phyloP scores from a whole-genome alignment of 2,329 filamentous ascomycete species.

The Cladorrhinum sp. region DNA sequence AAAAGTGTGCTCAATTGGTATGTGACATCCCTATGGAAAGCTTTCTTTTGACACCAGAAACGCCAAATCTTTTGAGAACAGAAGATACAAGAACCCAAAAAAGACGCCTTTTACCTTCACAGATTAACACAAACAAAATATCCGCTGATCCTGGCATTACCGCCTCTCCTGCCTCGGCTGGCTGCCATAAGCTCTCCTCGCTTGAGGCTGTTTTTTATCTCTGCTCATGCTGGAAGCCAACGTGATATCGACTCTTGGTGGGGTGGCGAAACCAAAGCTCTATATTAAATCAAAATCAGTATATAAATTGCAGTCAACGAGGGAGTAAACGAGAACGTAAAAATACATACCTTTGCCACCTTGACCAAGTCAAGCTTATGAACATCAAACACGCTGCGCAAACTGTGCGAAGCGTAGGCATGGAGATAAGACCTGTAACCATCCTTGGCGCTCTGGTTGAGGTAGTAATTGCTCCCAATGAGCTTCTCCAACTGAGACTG shows the following conservation, averaged over 20 bases:
- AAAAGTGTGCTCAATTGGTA: conserved; percentile 3
- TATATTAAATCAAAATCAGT: conserved; percentile 7
- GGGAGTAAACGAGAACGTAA: not conserved
- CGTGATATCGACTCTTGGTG: conserved; percentile 75
- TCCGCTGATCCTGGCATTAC: conserved; percentile 4
- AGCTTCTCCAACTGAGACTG: conserved; percentile 91
- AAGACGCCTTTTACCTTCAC: not conserved
- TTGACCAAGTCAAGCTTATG: conserved; percentile 79
- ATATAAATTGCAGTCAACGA: not conserved
- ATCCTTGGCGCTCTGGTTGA: conserved; percentile 80
- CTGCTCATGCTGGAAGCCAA: conserved; percentile 73
- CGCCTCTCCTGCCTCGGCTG: conserved; percentile 44
- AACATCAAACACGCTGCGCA: conserved; percentile 81
- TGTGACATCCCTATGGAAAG: not conserved
- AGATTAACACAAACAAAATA: conserved; percentile 6
- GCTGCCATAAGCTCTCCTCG: conserved; percentile 70
- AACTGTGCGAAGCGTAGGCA: conserved; percentile 84
- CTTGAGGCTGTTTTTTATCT: conserved; percentile 65
- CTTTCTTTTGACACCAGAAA: conserved; percentile 10
- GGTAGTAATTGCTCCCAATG: conserved; percentile 92
- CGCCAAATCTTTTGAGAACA: too few relatives aligned
- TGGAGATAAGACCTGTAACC: conserved; percentile 89
- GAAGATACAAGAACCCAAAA: not conserved
- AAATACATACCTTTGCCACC: conserved; percentile 59
- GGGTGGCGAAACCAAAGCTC: conserved; percentile 74